Evolutionary conservation across 768 basidiomycete species (phyloP).

Genomic region (Candolleomyces efflorescens): DNA sequence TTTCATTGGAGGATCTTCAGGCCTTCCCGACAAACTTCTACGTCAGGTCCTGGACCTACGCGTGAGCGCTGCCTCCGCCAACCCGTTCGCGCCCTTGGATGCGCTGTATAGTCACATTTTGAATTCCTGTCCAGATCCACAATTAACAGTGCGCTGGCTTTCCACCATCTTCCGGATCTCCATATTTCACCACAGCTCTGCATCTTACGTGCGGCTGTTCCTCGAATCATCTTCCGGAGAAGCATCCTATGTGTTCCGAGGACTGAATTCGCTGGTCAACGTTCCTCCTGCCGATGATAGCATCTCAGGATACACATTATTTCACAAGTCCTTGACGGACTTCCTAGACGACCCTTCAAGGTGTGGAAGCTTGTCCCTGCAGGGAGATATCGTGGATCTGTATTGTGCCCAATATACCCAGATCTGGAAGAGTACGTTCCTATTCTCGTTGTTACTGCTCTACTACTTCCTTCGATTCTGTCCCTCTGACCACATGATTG

Average conservation of each 20-base stretch:
- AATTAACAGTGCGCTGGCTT: background rate
- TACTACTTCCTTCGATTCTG: no score
- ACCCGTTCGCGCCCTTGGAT: conserved; percentile 1
- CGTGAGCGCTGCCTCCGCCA: background rate
- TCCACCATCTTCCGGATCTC: background rate
- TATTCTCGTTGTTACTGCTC: no score
- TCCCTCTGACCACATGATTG: no score
- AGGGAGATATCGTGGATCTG: no score
- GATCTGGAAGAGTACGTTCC: no score
- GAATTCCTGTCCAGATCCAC: background rate
- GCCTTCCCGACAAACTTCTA: conserved; percentile 9
- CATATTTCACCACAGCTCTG: background rate
- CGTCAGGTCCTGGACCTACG: background rate
- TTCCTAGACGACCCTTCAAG: background rate
- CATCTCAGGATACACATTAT: background rate
- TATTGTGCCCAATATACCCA: no score
- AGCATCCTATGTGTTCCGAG: background rate
- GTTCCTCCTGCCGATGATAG: background rate
- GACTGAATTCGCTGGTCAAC: background rate
- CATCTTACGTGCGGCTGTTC: background rate
- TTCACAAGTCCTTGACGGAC: background rate
- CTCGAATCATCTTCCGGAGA: background rate
- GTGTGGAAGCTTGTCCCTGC: no score
- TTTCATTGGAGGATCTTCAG: conserved; percentile 3
- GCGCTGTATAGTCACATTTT: conserved; percentile 1